Percentiles rank a stretch among this genome's conserved stretches.
phyloP scores from a whole-genome alignment of 352 stramenopile species.

The Phytophthora rubi region DNA sequence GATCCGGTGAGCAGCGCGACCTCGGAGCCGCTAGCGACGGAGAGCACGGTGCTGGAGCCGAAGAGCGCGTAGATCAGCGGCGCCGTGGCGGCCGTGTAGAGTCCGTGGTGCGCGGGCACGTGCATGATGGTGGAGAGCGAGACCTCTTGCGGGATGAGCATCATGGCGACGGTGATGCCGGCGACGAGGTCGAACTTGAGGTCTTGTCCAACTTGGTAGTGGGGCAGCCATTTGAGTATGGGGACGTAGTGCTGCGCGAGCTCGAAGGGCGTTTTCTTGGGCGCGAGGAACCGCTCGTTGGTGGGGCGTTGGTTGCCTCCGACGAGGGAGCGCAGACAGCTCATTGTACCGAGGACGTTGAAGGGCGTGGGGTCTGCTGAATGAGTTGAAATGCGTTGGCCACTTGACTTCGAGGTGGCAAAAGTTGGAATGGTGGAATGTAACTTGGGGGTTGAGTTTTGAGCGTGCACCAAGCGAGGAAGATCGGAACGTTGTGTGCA shows the following conservation, averaged over 20 bases:
- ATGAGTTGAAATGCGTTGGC: background rate
- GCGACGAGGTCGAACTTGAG: conserved; percentile 59
- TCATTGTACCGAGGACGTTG: background rate
- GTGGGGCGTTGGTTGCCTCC: conserved; percentile 2
- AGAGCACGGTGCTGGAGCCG: conserved; percentile 77
- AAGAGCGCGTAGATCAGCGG: conserved; percentile 87
- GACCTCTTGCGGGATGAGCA: conserved; percentile 90
- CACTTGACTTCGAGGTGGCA: background rate
- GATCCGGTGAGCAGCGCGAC: conserved; percentile 54
- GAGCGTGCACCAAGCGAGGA: background rate
- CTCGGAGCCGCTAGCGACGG: conserved; percentile 76
- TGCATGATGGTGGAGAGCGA: conserved; percentile 87
- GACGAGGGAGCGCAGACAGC: conserved; percentile 9
- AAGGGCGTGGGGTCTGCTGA: background rate
- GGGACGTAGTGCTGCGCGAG: conserved; percentile 19
- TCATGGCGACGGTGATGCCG: conserved; percentile 72
- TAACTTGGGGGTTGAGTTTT: background rate
- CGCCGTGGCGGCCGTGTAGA: conserved; percentile 85
- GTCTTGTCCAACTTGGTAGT: conserved; percentile 50
- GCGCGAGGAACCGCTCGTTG: conserved; percentile 21
- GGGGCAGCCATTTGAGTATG: conserved; percentile 54
- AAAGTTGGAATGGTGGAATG: background rate
- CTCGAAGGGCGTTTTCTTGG: conserved; percentile 26
- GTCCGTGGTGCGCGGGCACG: conserved; percentile 83
- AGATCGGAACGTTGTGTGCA: background rate